Evolutionary conservation across 768 basidiomycete genomes (phyloP), one percentile per base, ranked within the genome.

Genomic region (Pholiota microspora): DNA sequence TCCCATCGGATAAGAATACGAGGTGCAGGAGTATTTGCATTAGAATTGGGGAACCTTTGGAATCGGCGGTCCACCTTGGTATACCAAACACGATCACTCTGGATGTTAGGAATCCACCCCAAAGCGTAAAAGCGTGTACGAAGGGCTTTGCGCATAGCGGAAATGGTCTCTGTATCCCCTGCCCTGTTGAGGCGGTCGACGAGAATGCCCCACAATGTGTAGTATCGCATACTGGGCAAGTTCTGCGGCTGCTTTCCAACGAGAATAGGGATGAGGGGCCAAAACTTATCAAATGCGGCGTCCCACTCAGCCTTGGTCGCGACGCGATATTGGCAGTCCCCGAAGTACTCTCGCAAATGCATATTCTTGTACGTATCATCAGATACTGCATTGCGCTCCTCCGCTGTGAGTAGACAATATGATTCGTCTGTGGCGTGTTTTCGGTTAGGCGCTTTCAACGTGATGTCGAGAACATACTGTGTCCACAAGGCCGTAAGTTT

Each of bases 391-490:
- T 35, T 27, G 12, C 60, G 44, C n/a, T 59, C 40, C 0, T 12
- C 54, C 1, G 2, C 1, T 16, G 32, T 40, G 4, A 64, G 50
- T 3, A 15, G 42, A 25, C 54, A 60, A 34, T 65, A 62, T 3
- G 65, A 62, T 5, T 45, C 38, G 3, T 45, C 23, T 1, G 10
- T 28, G 1, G 50, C 40, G 13, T 51, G 34, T 23, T 34, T 53
- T 0, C 25, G 40, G 53, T 62, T 64, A 0, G 63, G 58, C 5
- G 57, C 38, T 38, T 57, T 61, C 6, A 6, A 13, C 0, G 58
- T 53, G 29, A 67, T 18, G 32, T 67, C 64, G 1, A 54, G 15
- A 21, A 67, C 51, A 31, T 59, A 62, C 24, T 64, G 62, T 2
- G 54, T 46, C 64, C 63, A 65, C 21, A 67, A 13, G 0, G 18